Base-by-base conservation (phyloP, 768 basidiomycete species). In the Fomitopsis serialis region DNA sequence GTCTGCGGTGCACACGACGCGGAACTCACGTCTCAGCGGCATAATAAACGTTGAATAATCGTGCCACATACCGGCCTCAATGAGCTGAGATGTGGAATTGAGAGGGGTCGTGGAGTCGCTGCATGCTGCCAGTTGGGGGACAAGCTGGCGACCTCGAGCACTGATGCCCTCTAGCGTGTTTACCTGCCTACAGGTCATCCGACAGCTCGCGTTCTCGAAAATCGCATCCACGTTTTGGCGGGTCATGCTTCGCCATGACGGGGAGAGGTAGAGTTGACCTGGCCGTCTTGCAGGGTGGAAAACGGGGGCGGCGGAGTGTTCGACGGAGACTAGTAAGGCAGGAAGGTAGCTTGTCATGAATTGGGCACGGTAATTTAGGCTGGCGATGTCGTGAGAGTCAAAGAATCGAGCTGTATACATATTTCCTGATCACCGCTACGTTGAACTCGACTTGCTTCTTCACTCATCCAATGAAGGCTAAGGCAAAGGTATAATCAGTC, bases 381-480 rank as follows among this genome's bases (percentile, higher is more conserved):
- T n/a, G n/a, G n/a, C n/a, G n/a, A n/a, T n/a, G n/a, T n/a, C n/a
- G n/a, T n/a, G n/a, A n/a, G n/a, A n/a, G n/a, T n/a, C n/a, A n/a
- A n/a, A n/a, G n/a, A n/a, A n/a, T n/a, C 5, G 87, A 84, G 23
- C 84, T 85, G 67, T 92, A 96, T 0, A 98, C 94, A 64, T 98
- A 96, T 54, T 86, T 89, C 50, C 87, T 76, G 70, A 98, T 98
- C 64, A 86, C 85, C 48, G 84, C 84, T 2, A 86, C 87, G 65
- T 89, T 98, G 21, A 76, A 71, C 63, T 92, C 86, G 29, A 98
- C 80, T 66, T 92, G 88, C 54, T 80, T 78, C 67, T 85, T 92
- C 0, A 93, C 88, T 97, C 97, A 99, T 42, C 92, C 85, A 21
- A 98, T 89, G 63, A 98, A 94, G 10, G 87, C 97, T 98, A 60